Conservation (phyloP, 1,284 basidiomycete species). For the Sphagnurus paluster region DNA sequence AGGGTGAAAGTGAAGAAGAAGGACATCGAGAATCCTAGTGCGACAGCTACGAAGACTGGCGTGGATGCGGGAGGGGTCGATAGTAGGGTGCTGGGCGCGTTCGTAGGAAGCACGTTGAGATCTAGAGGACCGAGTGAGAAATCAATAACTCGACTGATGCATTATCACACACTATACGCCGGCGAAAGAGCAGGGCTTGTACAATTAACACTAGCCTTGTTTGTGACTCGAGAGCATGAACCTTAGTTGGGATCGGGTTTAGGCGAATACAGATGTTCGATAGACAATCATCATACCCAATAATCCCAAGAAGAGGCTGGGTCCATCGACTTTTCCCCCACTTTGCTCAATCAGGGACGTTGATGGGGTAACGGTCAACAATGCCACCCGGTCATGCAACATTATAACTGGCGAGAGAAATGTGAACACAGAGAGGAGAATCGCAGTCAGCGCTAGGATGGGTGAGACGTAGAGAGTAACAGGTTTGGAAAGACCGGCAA, state of each 20-base stretch:
- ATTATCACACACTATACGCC: constrained; percentile 51
- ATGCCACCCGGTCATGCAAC: constrained; percentile 60
- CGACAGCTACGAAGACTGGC: constrained; percentile 64
- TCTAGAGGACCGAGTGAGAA: constrained; percentile 41
- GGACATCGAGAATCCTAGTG: constrained; percentile 57
- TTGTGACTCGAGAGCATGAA: constrained; percentile 61
- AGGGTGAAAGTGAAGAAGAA: constrained; percentile 70
- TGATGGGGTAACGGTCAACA: constrained; percentile 66
- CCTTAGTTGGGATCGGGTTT: constrained; percentile 40
- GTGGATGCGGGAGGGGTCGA: constrained; percentile 62
- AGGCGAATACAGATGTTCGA: not conserved
- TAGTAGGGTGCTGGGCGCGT: constrained; percentile 55
- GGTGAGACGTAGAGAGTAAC: constrained; percentile 71
- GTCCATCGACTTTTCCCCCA: constrained; percentile 58
- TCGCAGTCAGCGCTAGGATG: constrained; percentile 60
- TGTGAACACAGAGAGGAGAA: constrained; percentile 64
- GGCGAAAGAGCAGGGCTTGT: constrained; percentile 58
- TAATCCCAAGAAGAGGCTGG: constrained; percentile 65
- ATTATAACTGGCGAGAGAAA: constrained; percentile 64
- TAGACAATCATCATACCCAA: constrained; percentile 44
- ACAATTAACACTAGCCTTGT: constrained; percentile 53
- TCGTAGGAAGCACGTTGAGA: constrained; percentile 56
- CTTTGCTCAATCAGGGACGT: constrained; percentile 42
- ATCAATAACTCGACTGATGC: not conserved
- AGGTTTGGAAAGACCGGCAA: constrained; percentile 68